Conservation (phyloP, 768 basidiomycete species). For the Mycena metata region DNA sequence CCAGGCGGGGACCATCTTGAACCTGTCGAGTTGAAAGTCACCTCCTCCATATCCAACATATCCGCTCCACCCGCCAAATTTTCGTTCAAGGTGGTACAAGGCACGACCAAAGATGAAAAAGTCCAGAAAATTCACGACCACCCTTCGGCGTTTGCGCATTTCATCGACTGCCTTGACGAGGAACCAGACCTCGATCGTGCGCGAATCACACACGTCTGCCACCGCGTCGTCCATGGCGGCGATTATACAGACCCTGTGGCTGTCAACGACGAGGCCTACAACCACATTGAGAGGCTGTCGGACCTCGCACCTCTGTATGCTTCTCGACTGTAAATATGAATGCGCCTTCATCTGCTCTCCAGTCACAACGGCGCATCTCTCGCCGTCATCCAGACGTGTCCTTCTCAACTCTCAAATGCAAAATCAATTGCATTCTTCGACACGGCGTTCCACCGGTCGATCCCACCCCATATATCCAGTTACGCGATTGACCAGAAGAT, state of each 20-base stretch:
- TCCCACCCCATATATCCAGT: slow-evolving; percentile 82
- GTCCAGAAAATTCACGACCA: slow-evolving; percentile 65
- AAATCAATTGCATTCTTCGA: slow-evolving; percentile 90
- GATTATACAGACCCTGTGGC: slow-evolving; percentile 78
- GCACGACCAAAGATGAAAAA: slow-evolving; percentile 55
- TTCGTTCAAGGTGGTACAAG: slow-evolving; percentile 54
- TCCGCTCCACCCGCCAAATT: slow-evolving; percentile 67
- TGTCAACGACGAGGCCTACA: slow-evolving; percentile 75
- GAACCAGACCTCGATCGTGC: slow-evolving; percentile 57
- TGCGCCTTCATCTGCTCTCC: slow-evolving; percentile 1
- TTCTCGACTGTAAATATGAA: neutral
- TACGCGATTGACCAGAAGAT: slow-evolving; percentile 81
- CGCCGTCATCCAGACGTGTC: slow-evolving; percentile 71
- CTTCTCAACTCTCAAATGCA: slow-evolving; percentile 73
- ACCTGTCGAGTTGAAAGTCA: slow-evolving; percentile 60
- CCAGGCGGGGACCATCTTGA: slow-evolving; percentile 42
- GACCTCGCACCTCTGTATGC: slow-evolving; percentile 82
- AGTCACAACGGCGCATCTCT: slow-evolving; percentile 72
- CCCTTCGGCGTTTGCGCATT: slow-evolving; percentile 71
- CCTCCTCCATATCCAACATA: slow-evolving; percentile 69
- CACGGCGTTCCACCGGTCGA: slow-evolving; percentile 84
- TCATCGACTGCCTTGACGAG: slow-evolving; percentile 62
- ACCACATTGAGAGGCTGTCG: slow-evolving; percentile 81
- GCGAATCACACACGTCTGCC: slow-evolving; percentile 71
- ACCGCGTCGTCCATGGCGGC: slow-evolving; percentile 91